These are phyloP conservation scores for Elsinoe fawcettii DNA, from an alignment of 2,329 filamentous ascomycete species.

Conservation along the genomic window DNA sequence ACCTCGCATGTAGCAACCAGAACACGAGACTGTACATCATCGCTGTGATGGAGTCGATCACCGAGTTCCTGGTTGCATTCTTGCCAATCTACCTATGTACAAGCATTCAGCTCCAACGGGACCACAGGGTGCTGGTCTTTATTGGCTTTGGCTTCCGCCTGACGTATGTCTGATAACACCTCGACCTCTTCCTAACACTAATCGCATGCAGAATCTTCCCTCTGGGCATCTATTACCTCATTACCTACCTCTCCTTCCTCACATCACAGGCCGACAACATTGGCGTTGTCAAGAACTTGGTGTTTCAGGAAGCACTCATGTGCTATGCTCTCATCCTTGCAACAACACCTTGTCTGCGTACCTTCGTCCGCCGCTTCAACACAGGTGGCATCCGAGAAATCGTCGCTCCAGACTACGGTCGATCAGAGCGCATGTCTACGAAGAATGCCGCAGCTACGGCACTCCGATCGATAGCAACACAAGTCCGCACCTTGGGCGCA, in stretches of 20 bases:
- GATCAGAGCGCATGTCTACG: constrained; percentile 4
- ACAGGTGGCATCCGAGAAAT: constrained; percentile 16
- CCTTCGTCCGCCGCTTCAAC: constrained; percentile 23
- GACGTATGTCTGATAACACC: background rate
- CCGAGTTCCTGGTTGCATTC: constrained; percentile 2
- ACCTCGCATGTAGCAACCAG: background rate
- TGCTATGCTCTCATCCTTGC: constrained; percentile 24
- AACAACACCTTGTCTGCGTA: constrained; percentile 22
- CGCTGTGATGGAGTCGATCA: constrained; percentile 5
- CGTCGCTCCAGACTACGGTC: background rate
- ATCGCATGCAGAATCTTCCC: background rate
- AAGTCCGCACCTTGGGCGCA: constrained; percentile 6
- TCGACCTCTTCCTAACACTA: background rate
- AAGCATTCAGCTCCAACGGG: constrained; percentile 6
- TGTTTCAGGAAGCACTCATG: constrained; percentile 22
- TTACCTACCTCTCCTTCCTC: constrained; percentile 23
- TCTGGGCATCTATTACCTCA: constrained; percentile 7
- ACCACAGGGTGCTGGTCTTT: constrained; percentile 7
- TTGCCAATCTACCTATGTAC: constrained; percentile 9
- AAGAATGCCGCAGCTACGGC: constrained; percentile 7
- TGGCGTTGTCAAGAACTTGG: constrained; percentile 20
- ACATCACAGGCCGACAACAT: constrained; percentile 18
- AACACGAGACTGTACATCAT: background rate
- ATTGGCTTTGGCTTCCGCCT: constrained; percentile 14
- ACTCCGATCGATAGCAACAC: constrained; percentile 6